A percentile compares a stretch with the other conserved stretches of the same genome.
These are phyloP conservation scores for Aureobasidium lini DNA, from an alignment of 2,329 filamentous ascomycete genomes.

Conservation along the genomic window DNA sequence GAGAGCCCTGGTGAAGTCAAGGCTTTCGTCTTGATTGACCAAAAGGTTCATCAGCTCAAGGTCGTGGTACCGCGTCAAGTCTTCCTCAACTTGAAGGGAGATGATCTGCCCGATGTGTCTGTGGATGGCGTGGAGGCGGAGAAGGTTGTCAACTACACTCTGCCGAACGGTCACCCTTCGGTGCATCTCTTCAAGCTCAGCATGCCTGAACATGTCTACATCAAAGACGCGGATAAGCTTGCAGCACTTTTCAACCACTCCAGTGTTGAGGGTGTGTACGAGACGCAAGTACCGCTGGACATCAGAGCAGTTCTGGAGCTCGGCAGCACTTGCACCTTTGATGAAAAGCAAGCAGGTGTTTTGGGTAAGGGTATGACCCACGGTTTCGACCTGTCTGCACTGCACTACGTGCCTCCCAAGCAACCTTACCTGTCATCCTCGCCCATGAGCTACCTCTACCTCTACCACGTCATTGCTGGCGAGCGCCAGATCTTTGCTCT, in stretches of 20 bases:
- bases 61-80: conserved; percentile 83
- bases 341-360: conserved; percentile 81
- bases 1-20: conserved; percentile 79
- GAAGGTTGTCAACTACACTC: conserved; percentile 83
- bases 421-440: conserved; percentile 68
- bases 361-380: conserved; percentile 87
- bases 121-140: conserved; percentile 81
- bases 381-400: conserved; percentile 76
- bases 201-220: conserved; percentile 80
- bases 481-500: conserved; percentile 90
- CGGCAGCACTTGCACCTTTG: conserved; percentile 87
- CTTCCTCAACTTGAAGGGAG: conserved; percentile 83
- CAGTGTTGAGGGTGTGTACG: conserved; percentile 95
- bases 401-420: conserved; percentile 62
- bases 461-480: conserved; percentile 86
- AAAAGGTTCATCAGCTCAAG: conserved; percentile 81
- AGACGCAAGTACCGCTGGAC: conserved; percentile 82
- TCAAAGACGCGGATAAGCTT: conserved; percentile 77
- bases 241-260: conserved; percentile 79
- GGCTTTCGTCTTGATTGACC: conserved; percentile 87
- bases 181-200: conserved; percentile 91
- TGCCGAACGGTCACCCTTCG: conserved; percentile 92
- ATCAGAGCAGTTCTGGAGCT: conserved; percentile 81
- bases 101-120: conserved; percentile 80
- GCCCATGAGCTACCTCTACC: conserved; percentile 74